Percentiles rank a stretch among this genome's conserved stretches.
Evolutionary conservation across 352 stramenopile species (phyloP).

Genomic region (Globisporangium abappressorium): DNA sequence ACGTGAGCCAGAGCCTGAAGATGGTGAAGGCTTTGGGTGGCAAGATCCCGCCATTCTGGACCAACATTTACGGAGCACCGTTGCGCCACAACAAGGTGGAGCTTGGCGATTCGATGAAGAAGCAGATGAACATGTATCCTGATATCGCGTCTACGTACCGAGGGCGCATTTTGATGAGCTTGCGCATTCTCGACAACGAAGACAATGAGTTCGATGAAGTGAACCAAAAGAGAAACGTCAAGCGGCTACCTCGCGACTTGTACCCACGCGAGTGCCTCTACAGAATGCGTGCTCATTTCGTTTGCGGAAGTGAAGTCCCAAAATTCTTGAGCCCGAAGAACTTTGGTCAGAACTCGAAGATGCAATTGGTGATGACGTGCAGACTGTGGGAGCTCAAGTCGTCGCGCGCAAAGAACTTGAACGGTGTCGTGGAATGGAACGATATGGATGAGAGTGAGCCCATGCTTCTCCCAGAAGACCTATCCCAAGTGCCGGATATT

Average conservation of each 20-base stretch:
- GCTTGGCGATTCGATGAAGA: constrained; percentile 60
- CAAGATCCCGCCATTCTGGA: constrained; percentile 61
- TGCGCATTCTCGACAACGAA: constrained; percentile 68
- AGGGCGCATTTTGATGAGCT: constrained; percentile 74
- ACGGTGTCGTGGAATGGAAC: constrained; percentile 85
- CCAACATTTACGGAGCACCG: constrained; percentile 78
- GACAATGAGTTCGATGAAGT: constrained; percentile 70
- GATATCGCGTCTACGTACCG: constrained; percentile 82
- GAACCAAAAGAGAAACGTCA: constrained; percentile 85
- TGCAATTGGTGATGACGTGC: constrained; percentile 71
- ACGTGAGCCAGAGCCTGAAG: constrained; percentile 71
- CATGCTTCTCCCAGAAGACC: constrained; percentile 64
- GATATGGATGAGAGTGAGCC: constrained; percentile 73
- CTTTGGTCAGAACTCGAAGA: constrained; percentile 71
- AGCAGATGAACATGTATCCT: constrained; percentile 86
- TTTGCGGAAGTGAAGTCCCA: constrained; percentile 74
- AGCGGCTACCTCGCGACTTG: constrained; percentile 51
- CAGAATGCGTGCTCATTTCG: constrained; percentile 69
- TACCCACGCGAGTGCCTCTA: constrained; percentile 66
- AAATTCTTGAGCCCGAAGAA: constrained; percentile 66
- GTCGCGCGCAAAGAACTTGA: constrained; percentile 59
- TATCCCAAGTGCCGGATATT: constrained; percentile 82
- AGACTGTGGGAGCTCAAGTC: constrained; percentile 63
- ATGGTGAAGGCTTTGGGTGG: constrained; percentile 61
- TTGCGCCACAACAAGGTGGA: constrained; percentile 53